Evolutionary conservation across 495 filamentous ascomycete genomes (phyloP).

Genomic region (Cetradonia linearis): DNA sequence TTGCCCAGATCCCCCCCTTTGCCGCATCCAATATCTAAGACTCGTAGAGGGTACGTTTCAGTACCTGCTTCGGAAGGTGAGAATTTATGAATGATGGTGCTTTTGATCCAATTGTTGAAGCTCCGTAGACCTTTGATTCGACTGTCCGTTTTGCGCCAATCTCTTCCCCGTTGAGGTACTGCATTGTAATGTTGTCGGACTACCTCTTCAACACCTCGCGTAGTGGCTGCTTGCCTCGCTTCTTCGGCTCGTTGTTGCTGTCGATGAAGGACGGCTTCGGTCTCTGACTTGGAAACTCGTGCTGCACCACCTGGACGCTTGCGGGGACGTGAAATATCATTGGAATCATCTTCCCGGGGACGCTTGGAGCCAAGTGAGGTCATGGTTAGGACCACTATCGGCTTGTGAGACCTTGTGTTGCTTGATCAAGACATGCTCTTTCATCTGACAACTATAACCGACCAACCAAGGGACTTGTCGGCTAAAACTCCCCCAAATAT

Average conservation of each 20-base stretch:
- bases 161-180: slow-evolving; percentile 82
- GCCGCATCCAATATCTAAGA: slow-evolving; percentile 90
- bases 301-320: slow-evolving; percentile 81
- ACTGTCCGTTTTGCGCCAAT: slow-evolving; percentile 88
- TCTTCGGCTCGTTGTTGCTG: slow-evolving; percentile 49
- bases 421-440: neutral
- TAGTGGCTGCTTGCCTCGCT: slow-evolving; percentile 36
- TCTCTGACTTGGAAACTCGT: slow-evolving; percentile 60
- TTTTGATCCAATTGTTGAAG: slow-evolving; percentile 99
- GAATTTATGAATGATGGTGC: slow-evolving; percentile 92
- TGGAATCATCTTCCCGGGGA: slow-evolving; percentile 14
- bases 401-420: neutral
- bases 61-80: slow-evolving; percentile 62
- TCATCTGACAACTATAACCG: too few relatives aligned
- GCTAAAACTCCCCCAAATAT: too few relatives aligned
- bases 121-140: slow-evolving; percentile 87
- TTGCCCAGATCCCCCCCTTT: slow-evolving; percentile 94
- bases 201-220: slow-evolving; percentile 63
- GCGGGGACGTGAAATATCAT: slow-evolving; percentile 49
- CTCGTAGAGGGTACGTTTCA: slow-evolving; percentile 55
- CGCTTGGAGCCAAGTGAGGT: slow-evolving; percentile 15
- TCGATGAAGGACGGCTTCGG: slow-evolving; percentile 56
- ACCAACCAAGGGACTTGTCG: too few relatives aligned
- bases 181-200: slow-evolving; percentile 92
- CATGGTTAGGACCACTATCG: too few relatives aligned